Evolutionary conservation across 1,284 basidiomycete genomes (phyloP).

Genomic region (Athelia psychrophila): DNA sequence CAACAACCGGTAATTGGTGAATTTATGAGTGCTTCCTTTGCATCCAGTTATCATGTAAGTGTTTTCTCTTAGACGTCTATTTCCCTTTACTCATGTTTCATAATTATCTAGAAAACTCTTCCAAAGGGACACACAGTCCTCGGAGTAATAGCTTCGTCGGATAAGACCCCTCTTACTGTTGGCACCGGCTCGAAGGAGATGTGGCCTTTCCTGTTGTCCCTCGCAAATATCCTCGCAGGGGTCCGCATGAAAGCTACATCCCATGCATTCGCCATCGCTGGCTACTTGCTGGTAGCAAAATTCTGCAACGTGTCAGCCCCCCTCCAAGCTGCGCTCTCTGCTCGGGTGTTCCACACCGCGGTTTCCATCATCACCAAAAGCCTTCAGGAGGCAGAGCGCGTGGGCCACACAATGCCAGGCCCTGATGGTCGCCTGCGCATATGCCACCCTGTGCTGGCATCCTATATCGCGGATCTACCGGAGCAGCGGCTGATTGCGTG

Average conservation of each 20-base stretch:
- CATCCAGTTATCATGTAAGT: constrained; percentile 9
- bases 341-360: constrained; percentile 6
- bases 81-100: neutral
- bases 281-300: neutral
- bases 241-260: constrained; percentile 1
- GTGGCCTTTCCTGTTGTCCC: neutral
- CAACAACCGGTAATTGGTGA: neutral
- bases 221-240: neutral
- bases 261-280: neutral
- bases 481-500: constrained; percentile 5
- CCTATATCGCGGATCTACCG: constrained; percentile 3
- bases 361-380: constrained; percentile 1
- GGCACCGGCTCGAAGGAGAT: neutral
- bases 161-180: constrained; percentile 1
- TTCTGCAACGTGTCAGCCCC: neutral
- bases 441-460: constrained; percentile 1
- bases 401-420: constrained; percentile 4
- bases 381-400: neutral
- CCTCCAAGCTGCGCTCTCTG: constrained; percentile 1
- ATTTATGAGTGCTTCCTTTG: constrained; percentile 1
- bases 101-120: neutral
- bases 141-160: neutral
- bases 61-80: constrained; percentile 1
- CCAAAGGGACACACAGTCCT: neutral
- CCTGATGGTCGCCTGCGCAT: neutral